Conservation (phyloP, 257 asterid genomes). For the Plantago ovata region DNA sequence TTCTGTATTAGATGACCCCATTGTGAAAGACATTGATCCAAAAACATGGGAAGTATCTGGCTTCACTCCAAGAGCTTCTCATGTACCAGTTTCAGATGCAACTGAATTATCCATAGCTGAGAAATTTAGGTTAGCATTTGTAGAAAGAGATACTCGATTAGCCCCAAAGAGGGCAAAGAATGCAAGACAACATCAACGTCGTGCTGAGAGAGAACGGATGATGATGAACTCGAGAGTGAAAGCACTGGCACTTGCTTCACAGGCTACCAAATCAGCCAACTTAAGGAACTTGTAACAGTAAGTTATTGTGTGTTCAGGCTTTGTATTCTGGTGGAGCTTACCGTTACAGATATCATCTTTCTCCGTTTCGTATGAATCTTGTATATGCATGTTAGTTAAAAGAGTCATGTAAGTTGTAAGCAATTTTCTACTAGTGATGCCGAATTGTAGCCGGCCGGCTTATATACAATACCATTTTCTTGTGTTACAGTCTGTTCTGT, state of each 20-base stretch:
- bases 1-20: conserved; percentile 50
- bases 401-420: too few species aligned
- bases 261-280: conserved; percentile 47
- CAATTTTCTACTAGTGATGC: too few species aligned
- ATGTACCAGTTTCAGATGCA: conserved; percentile 26
- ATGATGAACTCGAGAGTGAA: conserved; percentile 59
- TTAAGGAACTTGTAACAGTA: conserved; percentile 32
- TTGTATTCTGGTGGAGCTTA: background rate
- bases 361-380: background rate
- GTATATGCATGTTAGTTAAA: background rate
- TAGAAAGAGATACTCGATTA: conserved; percentile 81
- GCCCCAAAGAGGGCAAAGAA: conserved; percentile 98
- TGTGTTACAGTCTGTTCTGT: too few species aligned
- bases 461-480: too few species aligned
- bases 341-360: background rate
- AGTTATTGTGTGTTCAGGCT: background rate
- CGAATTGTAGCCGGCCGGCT: too few species aligned
- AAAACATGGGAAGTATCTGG: conserved; percentile 71
- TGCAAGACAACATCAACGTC: conserved; percentile 83
- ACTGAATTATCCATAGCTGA: conserved; percentile 79
- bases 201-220: conserved; percentile 77
- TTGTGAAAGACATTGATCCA: conserved; percentile 67
- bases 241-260: conserved; percentile 79
- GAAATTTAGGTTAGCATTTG: conserved; percentile 81
- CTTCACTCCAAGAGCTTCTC: conserved; percentile 20